Conservation (phyloP, 164 flowering plant genomes). For the Magnolia changhungtana region DNA sequence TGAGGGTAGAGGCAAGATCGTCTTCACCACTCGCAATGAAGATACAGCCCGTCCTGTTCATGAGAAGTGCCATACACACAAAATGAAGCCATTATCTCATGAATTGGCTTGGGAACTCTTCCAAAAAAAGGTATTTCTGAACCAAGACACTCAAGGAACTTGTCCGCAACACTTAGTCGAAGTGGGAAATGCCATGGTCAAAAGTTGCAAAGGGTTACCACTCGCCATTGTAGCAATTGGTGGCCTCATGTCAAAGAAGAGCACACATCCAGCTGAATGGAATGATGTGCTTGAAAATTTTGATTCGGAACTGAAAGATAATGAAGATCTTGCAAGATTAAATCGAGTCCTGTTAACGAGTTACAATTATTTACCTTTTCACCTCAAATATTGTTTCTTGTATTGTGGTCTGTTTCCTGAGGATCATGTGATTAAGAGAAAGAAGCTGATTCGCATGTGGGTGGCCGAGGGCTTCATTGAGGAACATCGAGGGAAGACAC, state of each 20-base stretch:
- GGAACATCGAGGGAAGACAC: constrained; percentile 21
- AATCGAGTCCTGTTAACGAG: background rate
- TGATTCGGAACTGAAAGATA: background rate
- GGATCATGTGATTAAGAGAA: constrained; percentile 28
- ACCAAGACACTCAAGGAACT: background rate
- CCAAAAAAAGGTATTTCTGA: background rate
- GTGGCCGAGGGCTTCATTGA: constrained; percentile 47
- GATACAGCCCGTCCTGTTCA: constrained; percentile 2
- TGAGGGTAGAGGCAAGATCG: background rate
- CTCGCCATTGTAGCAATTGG: background rate
- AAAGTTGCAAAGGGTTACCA: background rate
- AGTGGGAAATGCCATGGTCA: no score
- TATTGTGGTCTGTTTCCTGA: constrained; percentile 39
- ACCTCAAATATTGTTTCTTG: constrained; percentile 44
- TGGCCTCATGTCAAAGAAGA: background rate
- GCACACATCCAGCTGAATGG: background rate
- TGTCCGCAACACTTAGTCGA: background rate
- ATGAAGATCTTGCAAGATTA: background rate
- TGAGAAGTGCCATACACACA: no score
- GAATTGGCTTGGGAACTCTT: background rate
- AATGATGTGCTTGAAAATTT: background rate
- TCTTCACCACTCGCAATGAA: constrained; percentile 11
- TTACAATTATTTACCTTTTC: constrained; percentile 33
- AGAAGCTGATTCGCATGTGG: constrained; percentile 44
- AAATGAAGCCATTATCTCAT: background rate